Percentiles rank a stretch among this genome's conserved stretches.
Evolutionary conservation across 345 rosid genomes (phyloP).

Genomic region (Melaleuca alternifolia): DNA sequence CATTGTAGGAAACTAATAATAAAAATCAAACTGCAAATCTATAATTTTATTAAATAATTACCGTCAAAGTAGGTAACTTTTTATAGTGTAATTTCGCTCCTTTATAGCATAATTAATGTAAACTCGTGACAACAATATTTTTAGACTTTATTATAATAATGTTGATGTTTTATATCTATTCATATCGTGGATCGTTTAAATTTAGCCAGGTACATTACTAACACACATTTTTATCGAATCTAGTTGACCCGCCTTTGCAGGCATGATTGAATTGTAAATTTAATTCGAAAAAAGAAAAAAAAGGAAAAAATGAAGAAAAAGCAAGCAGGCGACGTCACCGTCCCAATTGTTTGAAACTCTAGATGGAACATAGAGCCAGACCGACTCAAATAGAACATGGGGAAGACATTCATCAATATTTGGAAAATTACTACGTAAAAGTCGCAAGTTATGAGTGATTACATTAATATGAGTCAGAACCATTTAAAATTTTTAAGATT

Average conservation of each 20-base stretch:
- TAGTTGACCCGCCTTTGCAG: neutral
- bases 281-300: too few species aligned
- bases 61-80: neutral
- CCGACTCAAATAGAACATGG: too few species aligned
- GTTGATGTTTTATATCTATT: too few species aligned
- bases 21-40: accelerated
- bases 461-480: too few species aligned
- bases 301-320: neutral
- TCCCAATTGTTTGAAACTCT: too few species aligned
- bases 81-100: neutral
- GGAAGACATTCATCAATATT: too few species aligned
- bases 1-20: neutral
- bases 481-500: neutral
- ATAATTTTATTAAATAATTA: neutral
- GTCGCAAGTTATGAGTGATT: too few species aligned
- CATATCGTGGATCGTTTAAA: neutral
- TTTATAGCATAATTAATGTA: neutral
- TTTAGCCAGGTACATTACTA: neutral
- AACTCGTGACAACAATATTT: neutral
- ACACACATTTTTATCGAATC: neutral
- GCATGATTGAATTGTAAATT: neutral
- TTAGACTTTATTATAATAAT: neutral
- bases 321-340: too few species aligned
- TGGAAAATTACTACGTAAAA: too few species aligned
- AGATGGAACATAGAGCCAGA: too few species aligned